phyloP scores from a whole-genome alignment of 371 early-diverging fungal genomes.

The Zychaea mexicana region DNA sequence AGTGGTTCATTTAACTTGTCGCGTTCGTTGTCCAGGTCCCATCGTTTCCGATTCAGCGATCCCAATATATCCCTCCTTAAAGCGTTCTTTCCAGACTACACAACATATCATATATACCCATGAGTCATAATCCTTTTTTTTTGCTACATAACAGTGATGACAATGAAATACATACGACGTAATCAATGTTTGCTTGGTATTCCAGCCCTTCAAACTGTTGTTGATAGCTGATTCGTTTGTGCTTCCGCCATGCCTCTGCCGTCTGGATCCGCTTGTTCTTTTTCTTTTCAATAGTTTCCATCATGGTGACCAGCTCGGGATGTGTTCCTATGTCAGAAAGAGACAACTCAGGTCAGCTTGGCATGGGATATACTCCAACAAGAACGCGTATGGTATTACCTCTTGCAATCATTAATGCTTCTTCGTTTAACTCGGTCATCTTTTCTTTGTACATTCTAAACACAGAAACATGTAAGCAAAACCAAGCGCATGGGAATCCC shows the following conservation, averaged over 20 bases:
- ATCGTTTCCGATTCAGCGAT: slow-evolving; percentile 27
- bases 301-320: slow-evolving; percentile 56
- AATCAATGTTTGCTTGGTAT: slow-evolving; percentile 58
- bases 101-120: not conserved
- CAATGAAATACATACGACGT: slow-evolving; percentile 51
- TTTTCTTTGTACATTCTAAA: slow-evolving; percentile 65
- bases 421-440: slow-evolving; percentile 58
- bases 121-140: no score
- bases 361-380: not conserved
- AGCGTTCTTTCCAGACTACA: slow-evolving; percentile 42
- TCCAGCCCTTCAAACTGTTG: slow-evolving; percentile 54
- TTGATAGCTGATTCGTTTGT: slow-evolving; percentile 50
- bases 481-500: not conserved
- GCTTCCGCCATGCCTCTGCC: slow-evolving; percentile 57
- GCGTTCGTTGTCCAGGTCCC: slow-evolving; percentile 32
- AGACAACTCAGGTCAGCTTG: not conserved
- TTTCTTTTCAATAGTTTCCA: slow-evolving; percentile 63
- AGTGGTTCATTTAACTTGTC: slow-evolving; percentile 25
- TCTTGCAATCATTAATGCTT: slow-evolving; percentile 59
- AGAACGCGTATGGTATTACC: no score
- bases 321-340: slow-evolving; percentile 43
- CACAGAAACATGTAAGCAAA: not conserved
- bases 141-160: no score
- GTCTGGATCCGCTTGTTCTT: slow-evolving; percentile 51
- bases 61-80: slow-evolving; percentile 27